These are phyloP conservation scores for Metschnikowia dekortorum DNA, from an alignment of 805 yeast genomes.

Conservation along the genomic window DNA sequence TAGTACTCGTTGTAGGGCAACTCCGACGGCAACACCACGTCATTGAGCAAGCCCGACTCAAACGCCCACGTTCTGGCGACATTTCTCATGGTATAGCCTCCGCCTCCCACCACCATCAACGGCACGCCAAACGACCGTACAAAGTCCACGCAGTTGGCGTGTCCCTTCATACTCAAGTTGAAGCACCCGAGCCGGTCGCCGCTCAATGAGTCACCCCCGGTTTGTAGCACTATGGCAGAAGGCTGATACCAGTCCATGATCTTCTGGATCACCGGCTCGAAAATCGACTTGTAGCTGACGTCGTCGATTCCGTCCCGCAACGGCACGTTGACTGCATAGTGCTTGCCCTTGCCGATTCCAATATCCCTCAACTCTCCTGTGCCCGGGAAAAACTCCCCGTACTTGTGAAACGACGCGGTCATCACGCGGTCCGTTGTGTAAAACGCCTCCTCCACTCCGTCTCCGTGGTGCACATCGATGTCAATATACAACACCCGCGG, in stretches of 20 bases:
- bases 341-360: conserved; percentile 81
- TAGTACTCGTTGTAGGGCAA: conserved; percentile 94
- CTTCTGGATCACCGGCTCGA: conserved; percentile 81
- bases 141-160: conserved; percentile 91
- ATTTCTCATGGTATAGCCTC: conserved; percentile 97
- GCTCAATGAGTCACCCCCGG: conserved; percentile 96
- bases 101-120: conserved; percentile 93
- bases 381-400: conserved; percentile 91
- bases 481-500: conserved; percentile 86
- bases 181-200: conserved; percentile 96
- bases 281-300: conserved; percentile 73
- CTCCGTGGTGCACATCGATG: conserved; percentile 91
- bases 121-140: conserved; percentile 86
- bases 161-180: conserved; percentile 88
- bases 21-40: conserved; percentile 69
- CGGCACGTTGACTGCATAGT: conserved; percentile 83
- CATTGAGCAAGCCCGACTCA: conserved; percentile 84
- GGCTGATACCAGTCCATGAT: conserved; percentile 89
- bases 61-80: conserved; percentile 94
- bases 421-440: conserved; percentile 88
- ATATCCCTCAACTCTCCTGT: conserved; percentile 83
- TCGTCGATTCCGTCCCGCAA: conserved; percentile 93
- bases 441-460: conserved; percentile 93
- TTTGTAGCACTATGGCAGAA: conserved; percentile 92
- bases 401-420: conserved; percentile 88